Percentiles rank a stretch among this genome's conserved stretches.
These are phyloP conservation scores for Pseudogymnoascus sp. DNA, from an alignment of 2,329 filamentous ascomycete genomes.

Conservation along the genomic window DNA sequence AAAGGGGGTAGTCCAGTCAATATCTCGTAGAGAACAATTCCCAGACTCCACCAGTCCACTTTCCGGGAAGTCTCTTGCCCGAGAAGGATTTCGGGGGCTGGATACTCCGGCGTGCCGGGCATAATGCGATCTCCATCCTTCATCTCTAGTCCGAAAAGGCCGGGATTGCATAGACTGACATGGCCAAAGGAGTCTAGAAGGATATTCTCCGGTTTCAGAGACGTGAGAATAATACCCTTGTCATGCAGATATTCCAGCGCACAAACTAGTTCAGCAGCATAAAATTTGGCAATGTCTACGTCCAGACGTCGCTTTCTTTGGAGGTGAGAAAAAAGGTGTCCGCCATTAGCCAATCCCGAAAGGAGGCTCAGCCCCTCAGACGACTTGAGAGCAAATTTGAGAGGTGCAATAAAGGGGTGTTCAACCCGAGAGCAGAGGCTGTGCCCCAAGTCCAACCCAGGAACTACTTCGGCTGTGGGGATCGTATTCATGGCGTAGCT, in stretches of 20 bases:
- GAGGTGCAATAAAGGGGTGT: constrained; percentile 93
- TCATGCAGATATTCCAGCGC: constrained; percentile 89
- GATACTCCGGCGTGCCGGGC: constrained; percentile 89
- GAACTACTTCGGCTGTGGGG: constrained; percentile 94
- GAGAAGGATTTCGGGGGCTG: constrained; percentile 82
- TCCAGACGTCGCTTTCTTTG: constrained; percentile 93
- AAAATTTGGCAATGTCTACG: constrained; percentile 88
- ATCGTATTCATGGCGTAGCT: constrained; percentile 97
- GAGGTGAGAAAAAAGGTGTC: constrained; percentile 89
- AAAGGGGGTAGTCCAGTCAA: constrained; percentile 89
- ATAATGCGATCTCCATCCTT: constrained; percentile 95
- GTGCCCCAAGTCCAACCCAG: constrained; percentile 86
- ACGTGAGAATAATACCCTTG: constrained; percentile 95
- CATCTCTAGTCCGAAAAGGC: constrained; percentile 94
- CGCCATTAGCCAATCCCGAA: constrained; percentile 89
- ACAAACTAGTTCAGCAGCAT: constrained; percentile 87
- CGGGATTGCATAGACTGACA: constrained; percentile 94
- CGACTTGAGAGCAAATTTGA: constrained; percentile 96
- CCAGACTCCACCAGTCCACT: constrained; percentile 87
- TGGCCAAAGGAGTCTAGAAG: constrained; percentile 91
- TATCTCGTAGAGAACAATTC: constrained; percentile 94
- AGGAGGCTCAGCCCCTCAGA: constrained; percentile 95
- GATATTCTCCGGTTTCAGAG: constrained; percentile 85
- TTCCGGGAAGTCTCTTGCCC: constrained; percentile 93
- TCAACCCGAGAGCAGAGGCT: constrained; percentile 94